Percentiles rank a stretch among this genome's conserved stretches.
These are phyloP conservation scores for Ambrosia hybrid DNA, from an alignment of 140 eudicot species.

Conservation along the genomic window DNA sequence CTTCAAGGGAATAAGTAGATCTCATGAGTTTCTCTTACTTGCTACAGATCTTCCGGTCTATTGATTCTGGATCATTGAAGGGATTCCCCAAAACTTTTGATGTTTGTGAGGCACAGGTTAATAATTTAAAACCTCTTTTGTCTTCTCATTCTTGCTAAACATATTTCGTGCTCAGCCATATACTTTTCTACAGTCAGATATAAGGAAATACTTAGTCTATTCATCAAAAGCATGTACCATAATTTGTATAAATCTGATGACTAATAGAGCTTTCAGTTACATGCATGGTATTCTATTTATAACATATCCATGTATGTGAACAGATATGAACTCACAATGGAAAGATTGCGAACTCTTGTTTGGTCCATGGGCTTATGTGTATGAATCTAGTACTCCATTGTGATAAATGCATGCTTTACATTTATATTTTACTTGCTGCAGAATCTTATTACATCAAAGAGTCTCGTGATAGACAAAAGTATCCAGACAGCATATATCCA, in stretches of 20 bases:
- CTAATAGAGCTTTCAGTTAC: no score
- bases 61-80: slow-evolving; percentile 88
- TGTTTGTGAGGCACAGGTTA: slow-evolving; percentile 66
- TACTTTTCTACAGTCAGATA: neutral
- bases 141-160: neutral
- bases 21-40: slow-evolving; percentile 22
- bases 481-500: slow-evolving; percentile 94
- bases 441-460: slow-evolving; percentile 76
- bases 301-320: no score
- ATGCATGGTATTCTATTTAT: no score
- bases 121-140: slow-evolving; percentile 10
- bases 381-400: no score
- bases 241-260: no score
- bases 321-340: no score
- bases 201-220: no score
- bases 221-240: no score
- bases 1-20: neutral
- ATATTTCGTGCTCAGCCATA: neutral
- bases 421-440: slow-evolving; percentile 39
- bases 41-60: slow-evolving; percentile 83
- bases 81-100: slow-evolving; percentile 79
- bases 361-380: no score
- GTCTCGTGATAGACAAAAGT: slow-evolving; percentile 84
- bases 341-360: no score
- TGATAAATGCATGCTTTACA: slow-evolving; percentile 3